phyloP scores from a whole-genome alignment of 352 stramenopile species.

The Globisporangium nagaii region DNA sequence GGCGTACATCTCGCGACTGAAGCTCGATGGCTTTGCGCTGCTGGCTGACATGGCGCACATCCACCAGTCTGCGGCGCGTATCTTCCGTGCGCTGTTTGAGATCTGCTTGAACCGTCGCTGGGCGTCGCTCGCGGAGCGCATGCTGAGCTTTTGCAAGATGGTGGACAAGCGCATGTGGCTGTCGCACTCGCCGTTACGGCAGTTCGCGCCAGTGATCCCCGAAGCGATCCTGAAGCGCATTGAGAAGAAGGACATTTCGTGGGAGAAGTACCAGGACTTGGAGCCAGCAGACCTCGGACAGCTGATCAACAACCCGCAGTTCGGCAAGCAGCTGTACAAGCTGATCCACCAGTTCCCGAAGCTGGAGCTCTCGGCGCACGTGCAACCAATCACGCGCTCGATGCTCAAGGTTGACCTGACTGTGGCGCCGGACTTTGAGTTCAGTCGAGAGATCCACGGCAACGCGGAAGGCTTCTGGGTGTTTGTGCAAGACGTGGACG shows the following conservation, averaged over 20 bases:
- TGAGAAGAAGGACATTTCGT: conserved; percentile 98
- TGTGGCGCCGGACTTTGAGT: conserved; percentile 97
- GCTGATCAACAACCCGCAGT: conserved; percentile 96
- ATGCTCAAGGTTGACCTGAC: conserved; percentile 96
- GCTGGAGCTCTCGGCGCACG: conserved; percentile 93
- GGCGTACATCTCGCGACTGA: conserved; percentile 97
- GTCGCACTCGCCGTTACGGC: conserved; percentile 95
- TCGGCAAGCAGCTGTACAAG: conserved; percentile 97
- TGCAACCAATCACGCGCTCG: conserved; percentile 98
- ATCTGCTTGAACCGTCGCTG: conserved; percentile 96
- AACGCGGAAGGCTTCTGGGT: conserved; percentile 97
- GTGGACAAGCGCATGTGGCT: conserved; percentile 98
- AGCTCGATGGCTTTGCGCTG: conserved; percentile 97
- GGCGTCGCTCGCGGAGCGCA: conserved; percentile 93
- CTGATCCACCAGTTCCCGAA: conserved; percentile 98
- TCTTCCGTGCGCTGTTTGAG: conserved; percentile 99
- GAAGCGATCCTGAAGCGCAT: conserved; percentile 96
- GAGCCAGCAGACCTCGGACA: conserved; percentile 96
- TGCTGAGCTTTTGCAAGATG: conserved; percentile 98
- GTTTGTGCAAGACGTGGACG: conserved; percentile 98
- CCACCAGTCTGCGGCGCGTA: conserved; percentile 96
- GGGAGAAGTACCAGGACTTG: conserved; percentile 97
- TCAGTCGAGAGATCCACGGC: conserved; percentile 94
- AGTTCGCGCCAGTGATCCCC: conserved; percentile 92
- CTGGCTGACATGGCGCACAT: conserved; percentile 99